Percentiles rank a stretch among this genome's conserved stretches.
phyloP scores from a whole-genome alignment of 2,329 filamentous ascomycete species.

The Celoporthe dispersa region DNA sequence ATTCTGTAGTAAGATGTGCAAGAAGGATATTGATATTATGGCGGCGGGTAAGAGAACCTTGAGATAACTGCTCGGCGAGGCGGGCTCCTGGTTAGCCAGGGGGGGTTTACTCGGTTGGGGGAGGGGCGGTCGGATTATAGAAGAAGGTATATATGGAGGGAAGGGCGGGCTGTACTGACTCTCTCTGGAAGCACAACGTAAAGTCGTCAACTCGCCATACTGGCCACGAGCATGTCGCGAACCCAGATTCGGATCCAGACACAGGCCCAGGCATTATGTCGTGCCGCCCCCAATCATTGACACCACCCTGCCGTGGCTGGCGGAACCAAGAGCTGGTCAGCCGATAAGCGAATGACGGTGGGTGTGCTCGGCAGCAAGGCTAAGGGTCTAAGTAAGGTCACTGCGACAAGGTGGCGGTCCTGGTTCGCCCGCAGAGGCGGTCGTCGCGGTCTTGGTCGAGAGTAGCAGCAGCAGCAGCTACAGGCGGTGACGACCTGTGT shows the following conservation, averaged over 20 bases:
- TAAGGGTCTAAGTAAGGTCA: conserved; percentile 3
- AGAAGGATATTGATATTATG: conserved; percentile 70
- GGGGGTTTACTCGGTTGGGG: too few relatives aligned
- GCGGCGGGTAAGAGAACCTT: conserved; percentile 79
- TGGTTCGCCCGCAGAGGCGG: neutral
- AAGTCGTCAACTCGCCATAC: conserved; percentile 69
- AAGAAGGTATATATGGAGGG: neutral
- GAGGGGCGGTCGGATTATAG: neutral
- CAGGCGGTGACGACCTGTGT: neutral
- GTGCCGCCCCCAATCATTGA: conserved; percentile 13
- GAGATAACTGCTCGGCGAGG: conserved; percentile 65
- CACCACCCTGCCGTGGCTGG: conserved; percentile 11
- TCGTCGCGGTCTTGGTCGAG: neutral
- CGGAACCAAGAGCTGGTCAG: neutral
- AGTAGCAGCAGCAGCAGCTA: neutral
- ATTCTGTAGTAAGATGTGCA: conserved; percentile 65
- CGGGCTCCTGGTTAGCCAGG: conserved; percentile 12
- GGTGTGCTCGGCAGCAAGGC: neutral
- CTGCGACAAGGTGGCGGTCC: neutral
- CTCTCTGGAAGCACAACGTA: conserved; percentile 64
- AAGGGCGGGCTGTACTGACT: conserved; percentile 51
- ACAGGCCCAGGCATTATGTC: conserved; percentile 31
- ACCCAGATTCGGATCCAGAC: conserved; percentile 46
- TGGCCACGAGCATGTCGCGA: conserved; percentile 60
- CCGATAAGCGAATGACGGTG: conserved; percentile 1